Evolutionary conservation across 1,284 basidiomycete genomes (phyloP), one percentile per base, ranked within the genome.

Genomic region (Microbotryum violaceum): DNA sequence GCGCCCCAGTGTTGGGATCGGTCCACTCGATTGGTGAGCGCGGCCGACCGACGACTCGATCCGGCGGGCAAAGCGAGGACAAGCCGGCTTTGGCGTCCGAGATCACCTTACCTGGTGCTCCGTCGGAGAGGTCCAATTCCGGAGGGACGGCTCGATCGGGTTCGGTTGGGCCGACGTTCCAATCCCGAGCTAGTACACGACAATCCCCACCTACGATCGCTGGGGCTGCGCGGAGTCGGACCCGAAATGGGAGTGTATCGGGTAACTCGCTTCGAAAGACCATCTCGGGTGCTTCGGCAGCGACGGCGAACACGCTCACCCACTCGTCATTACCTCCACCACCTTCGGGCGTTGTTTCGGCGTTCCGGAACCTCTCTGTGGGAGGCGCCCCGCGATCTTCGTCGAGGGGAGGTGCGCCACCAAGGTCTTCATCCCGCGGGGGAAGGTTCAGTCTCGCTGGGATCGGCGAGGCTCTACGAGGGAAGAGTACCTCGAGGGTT

Each of bases 381-480:
- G 20, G 42, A 48, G 44, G 45, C 53, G 50, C 55, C 2, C 57
- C 62, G 6, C 51, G 37, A n/a, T 64, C 65, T 1, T 58, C 58
- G 6, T 49, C 51, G 25, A 21, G 3, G 16, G 37, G 37, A 42
- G 37, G 37, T 12, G 21, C 58, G 7, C 23, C 27, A 18, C 46
- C 53, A 18, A 49, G 51, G 58, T 50, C 25, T 9, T 25, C 25
- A 14, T 29, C 51, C 20, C 25, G 51, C 29, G 33, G 33, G 27
- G 49, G 62, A 2, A 45, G 67, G 23, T 69, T 69, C 57, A 53
- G 50, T 9, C 53, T 69, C 5, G 49, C 56, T 25, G 65, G 67
- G 1, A 47, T 69, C 42, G 33, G 54, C 16, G 67, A 69, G 10
- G 65, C 56, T 23, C 23, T 69, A 12, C 48, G 65, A 12, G 64